phyloP scores from a whole-genome alignment of 83 land plant species.

The Larix sibirica region DNA sequence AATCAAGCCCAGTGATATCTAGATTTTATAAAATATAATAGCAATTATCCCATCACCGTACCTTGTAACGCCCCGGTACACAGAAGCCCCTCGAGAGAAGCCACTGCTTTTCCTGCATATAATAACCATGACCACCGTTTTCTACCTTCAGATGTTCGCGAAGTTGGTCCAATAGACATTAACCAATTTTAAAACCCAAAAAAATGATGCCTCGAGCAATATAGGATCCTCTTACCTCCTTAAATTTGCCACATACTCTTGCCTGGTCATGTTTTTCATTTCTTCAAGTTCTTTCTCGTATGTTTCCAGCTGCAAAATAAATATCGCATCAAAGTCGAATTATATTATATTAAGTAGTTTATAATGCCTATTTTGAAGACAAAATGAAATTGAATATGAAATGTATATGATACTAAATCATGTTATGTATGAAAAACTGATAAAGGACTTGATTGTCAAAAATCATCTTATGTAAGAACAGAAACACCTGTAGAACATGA shows the following conservation, averaged over 20 bases:
- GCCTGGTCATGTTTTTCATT: constrained; percentile 89
- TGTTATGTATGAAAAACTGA: too few species aligned
- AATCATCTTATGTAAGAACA: too few species aligned
- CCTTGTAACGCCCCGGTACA: constrained; percentile 47
- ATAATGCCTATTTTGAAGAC: too few species aligned
- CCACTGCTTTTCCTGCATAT: constrained; percentile 43
- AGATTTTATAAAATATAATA: background rate
- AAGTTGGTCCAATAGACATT: too few species aligned
- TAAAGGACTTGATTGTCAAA: too few species aligned
- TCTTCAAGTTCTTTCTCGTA: constrained; percentile 84
- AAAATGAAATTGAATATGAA: too few species aligned
- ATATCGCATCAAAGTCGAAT: background rate
- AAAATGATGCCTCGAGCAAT: background rate
- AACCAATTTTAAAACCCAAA: background rate
- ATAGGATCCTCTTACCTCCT: constrained; percentile 53
- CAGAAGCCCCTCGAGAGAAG: constrained; percentile 39
- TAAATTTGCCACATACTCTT: constrained; percentile 88
- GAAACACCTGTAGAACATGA: too few species aligned
- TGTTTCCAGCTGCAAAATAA: constrained; percentile 56
- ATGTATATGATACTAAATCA: too few species aligned
- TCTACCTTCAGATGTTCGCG: too few species aligned
- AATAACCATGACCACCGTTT: background rate
- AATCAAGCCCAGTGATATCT: too few species aligned
- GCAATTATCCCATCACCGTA: background rate
- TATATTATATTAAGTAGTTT: too few species aligned